A percentile compares a stretch with the other conserved stretches of the same genome.
phyloP scores from a whole-genome alignment of 2,329 filamentous ascomycete genomes.

The Aspergillus tanneri region DNA sequence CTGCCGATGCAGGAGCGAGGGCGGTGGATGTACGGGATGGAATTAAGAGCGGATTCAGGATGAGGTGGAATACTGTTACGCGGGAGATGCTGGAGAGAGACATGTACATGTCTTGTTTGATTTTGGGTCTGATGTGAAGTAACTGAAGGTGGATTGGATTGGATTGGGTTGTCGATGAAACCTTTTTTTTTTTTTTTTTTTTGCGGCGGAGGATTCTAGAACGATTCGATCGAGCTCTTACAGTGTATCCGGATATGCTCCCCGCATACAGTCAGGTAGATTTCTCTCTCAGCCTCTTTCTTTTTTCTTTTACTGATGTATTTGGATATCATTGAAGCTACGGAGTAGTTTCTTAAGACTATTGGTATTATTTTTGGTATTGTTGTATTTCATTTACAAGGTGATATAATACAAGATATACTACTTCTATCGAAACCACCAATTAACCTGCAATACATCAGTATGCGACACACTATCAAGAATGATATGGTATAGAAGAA shows the following conservation, averaged over 20 bases:
- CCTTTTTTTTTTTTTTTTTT: neutral
- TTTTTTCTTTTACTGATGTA: no score
- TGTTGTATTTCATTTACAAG: no score
- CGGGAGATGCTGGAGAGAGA: slow-evolving; percentile 28
- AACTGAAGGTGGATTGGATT: neutral
- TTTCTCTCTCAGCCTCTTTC: no score
- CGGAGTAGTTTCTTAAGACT: no score
- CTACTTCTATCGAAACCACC: slow-evolving; percentile 67
- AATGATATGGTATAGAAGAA: slow-evolving; percentile 1
- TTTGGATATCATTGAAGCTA: no score
- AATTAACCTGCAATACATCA: slow-evolving; percentile 58
- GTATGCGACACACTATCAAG: neutral
- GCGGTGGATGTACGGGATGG: slow-evolving; percentile 22
- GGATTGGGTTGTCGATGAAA: neutral
- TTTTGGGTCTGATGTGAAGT: neutral
- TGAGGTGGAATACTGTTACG: slow-evolving; percentile 29
- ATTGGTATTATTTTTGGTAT: no score
- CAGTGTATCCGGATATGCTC: no score
- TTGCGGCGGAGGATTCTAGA: slow-evolving; percentile 20
- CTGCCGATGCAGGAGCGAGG: slow-evolving; percentile 7
- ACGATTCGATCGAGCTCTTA: no score
- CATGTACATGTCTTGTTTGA: slow-evolving; percentile 27
- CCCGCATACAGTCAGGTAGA: no score
- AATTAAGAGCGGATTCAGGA: slow-evolving; percentile 17
- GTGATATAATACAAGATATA: no score